phyloP scores from a whole-genome alignment of 352 stramenopile genomes.

The Pythium oligandrum region DNA sequence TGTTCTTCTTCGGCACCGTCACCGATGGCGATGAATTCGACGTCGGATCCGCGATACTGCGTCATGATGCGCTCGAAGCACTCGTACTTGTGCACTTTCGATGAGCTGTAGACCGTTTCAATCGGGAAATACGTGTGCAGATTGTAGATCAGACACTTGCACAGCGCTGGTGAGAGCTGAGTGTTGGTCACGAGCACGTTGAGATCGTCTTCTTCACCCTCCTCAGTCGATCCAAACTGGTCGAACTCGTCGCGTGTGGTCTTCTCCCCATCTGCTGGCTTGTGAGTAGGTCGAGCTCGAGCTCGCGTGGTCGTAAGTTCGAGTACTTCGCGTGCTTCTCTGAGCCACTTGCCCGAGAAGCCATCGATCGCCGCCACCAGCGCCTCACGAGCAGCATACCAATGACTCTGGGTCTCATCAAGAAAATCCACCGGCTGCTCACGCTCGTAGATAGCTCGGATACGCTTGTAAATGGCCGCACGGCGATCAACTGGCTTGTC shows the following conservation, averaged over 20 bases:
- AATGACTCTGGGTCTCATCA: constrained; percentile 53
- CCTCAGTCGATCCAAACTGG: background rate
- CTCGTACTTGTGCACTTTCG: constrained; percentile 68
- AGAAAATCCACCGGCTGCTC: constrained; percentile 57
- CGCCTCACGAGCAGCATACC: constrained; percentile 63
- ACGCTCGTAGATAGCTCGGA: constrained; percentile 78
- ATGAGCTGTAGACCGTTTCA: constrained; percentile 70
- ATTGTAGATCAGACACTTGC: constrained; percentile 82
- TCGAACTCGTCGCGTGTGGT: no score
- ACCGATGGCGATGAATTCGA: constrained; percentile 74
- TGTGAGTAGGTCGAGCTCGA: constrained; percentile 3
- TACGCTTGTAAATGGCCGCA: constrained; percentile 48
- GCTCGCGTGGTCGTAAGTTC: constrained; percentile 31
- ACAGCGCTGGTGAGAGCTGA: constrained; percentile 71
- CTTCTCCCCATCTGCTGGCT: background rate
- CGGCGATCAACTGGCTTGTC: background rate
- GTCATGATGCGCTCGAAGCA: constrained; percentile 76
- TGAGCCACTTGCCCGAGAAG: constrained; percentile 66
- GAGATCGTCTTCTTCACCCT: constrained; percentile 42
- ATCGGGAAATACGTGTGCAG: constrained; percentile 74
- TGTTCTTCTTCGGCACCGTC: constrained; percentile 78
- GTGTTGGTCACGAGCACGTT: constrained; percentile 85
- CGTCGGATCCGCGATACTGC: constrained; percentile 24
- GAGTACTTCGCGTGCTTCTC: constrained; percentile 55
- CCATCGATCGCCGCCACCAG: constrained; percentile 65